A percentile compares a stretch with the other conserved stretches of the same genome.
Conservation (phyloP, 805 yeast species). For the Wickerhamomyces alni region DNA sequence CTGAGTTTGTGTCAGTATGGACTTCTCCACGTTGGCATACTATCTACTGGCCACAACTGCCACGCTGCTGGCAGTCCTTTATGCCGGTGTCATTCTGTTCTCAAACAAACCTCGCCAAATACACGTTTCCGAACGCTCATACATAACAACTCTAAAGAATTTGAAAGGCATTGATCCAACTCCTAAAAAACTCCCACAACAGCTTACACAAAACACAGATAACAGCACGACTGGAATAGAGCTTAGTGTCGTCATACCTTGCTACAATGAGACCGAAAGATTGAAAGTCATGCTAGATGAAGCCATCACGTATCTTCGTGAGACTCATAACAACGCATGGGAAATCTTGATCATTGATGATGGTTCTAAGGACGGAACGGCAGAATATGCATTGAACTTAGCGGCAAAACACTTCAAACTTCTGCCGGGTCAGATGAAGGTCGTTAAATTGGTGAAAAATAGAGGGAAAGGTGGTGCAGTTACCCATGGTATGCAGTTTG, state of each 20-base stretch:
- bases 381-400: conserved; percentile 61
- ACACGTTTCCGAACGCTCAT: conserved; percentile 44
- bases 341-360: conserved; percentile 90
- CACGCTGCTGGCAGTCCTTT: not conserved
- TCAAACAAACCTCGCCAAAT: conserved; percentile 63
- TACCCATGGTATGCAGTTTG: conserved; percentile 78
- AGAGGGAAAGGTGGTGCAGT: conserved; percentile 98
- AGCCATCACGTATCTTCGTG: conserved; percentile 47
- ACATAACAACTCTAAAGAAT: conserved; percentile 40
- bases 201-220: conserved; percentile 3
- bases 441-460: conserved; percentile 62
- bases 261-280: conserved; percentile 80
- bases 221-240: conserved; percentile 33
- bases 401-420: conserved; percentile 38
- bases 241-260: conserved; percentile 84
- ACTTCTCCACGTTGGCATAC: not conserved
- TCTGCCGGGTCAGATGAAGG: conserved; percentile 57
- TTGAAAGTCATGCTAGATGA: conserved; percentile 69
- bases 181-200: conserved; percentile 27
- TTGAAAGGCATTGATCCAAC: conserved; percentile 24
- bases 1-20: not conserved
- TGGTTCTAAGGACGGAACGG: conserved; percentile 81
- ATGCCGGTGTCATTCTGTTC: conserved; percentile 24
- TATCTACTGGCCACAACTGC: not conserved
- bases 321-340: conserved; percentile 36